These are phyloP conservation scores for Saccharomycopsis hybrid DNA, from an alignment of 1,139 yeast species.

Conservation along the genomic window DNA sequence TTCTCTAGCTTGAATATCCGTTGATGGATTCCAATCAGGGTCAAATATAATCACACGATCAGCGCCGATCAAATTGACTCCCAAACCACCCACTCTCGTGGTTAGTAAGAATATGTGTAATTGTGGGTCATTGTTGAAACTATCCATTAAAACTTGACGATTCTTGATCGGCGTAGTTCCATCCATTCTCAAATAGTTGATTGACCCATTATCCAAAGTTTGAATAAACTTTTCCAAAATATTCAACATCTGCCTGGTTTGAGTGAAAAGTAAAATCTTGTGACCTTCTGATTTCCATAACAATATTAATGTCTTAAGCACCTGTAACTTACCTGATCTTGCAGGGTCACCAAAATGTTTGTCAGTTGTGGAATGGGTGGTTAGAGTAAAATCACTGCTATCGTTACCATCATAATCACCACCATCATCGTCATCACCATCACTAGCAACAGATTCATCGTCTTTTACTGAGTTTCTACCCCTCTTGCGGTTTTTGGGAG, in stretches of 20 bases:
- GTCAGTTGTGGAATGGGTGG: conserved; percentile 21
- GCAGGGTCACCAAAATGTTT: conserved; percentile 56
- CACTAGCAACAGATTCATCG: not conserved
- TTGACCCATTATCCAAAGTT: conserved; percentile 27
- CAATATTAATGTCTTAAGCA: conserved; percentile 64
- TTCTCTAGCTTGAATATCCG: conserved; percentile 94
- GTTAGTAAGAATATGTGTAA: conserved; percentile 72
- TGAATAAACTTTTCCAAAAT: conserved; percentile 63
- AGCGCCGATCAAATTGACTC: conserved; percentile 92
- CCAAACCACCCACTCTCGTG: conserved; percentile 93
- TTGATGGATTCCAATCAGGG: conserved; percentile 99
- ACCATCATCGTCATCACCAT: conserved; percentile 27
- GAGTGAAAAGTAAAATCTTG: conserved; percentile 78
- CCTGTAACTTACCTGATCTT: conserved; percentile 89
- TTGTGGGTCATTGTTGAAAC: conserved; percentile 56
- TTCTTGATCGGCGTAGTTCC: conserved; percentile 79
- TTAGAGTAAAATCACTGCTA: not conserved
- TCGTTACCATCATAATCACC: conserved; percentile 32
- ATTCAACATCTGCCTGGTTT: conserved; percentile 90
- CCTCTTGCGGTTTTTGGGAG: too few species aligned
- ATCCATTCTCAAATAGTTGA: conserved; percentile 79
- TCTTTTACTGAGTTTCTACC: not conserved
- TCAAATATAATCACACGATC: conserved; percentile 90
- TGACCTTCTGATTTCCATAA: conserved; percentile 77
- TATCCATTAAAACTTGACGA: conserved; percentile 75